Percentiles rank a stretch among this genome's conserved stretches.
Evolutionary conservation across 768 basidiomycete genomes (phyloP).

Genomic region (Hygrocybe coccinea): DNA sequence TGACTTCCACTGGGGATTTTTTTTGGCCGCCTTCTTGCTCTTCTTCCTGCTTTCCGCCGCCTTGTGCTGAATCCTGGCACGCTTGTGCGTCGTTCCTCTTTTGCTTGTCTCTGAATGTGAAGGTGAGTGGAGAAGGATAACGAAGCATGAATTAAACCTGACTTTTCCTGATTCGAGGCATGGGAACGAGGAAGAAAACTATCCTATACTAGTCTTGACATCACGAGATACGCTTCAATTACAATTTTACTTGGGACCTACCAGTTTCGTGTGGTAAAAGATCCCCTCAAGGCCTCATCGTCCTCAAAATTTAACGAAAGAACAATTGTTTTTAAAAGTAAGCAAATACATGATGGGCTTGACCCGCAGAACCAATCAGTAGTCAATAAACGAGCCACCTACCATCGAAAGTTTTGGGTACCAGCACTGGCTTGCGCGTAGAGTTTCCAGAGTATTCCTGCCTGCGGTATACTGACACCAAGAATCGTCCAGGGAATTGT

Average conservation of each 20-base stretch:
- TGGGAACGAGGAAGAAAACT: constrained; percentile 18
- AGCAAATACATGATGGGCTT: background rate
- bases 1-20: constrained; percentile 82
- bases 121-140: constrained; percentile 8
- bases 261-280: too few species aligned
- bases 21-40: constrained; percentile 66
- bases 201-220: too few species aligned
- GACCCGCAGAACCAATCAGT: too few species aligned
- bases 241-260: too few species aligned
- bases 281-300: background rate
- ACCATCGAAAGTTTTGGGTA: too few species aligned
- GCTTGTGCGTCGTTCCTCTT: constrained; percentile 66
- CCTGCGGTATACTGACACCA: too few species aligned
- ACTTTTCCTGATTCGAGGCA: constrained; percentile 74
- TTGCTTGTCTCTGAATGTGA: constrained; percentile 71
- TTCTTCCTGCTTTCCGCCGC: constrained; percentile 75
- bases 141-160: constrained; percentile 15
- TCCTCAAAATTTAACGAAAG: background rate
- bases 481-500: too few species aligned
- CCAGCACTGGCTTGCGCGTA: too few species aligned
- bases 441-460: too few species aligned
- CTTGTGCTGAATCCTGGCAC: constrained; percentile 70
- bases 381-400: too few species aligned
- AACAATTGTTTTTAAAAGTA: background rate
- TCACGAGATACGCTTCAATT: too few species aligned